phyloP scores from a whole-genome alignment of 371 early-diverging fungal species.

The Mortierella sp. region DNA sequence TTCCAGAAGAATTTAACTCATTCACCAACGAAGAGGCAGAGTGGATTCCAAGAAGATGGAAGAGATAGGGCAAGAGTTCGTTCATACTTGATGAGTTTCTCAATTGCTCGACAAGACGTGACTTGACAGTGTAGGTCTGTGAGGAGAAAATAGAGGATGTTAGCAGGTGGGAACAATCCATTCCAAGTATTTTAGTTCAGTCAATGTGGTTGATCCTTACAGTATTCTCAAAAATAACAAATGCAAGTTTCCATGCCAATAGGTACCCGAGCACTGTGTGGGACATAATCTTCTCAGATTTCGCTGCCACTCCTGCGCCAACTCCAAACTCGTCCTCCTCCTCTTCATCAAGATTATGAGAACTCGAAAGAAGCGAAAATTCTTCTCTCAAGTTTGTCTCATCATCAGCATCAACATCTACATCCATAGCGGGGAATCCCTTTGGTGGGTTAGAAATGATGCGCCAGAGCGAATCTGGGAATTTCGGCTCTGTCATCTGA shows the following conservation, averaged over 20 bases:
- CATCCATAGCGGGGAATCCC: constrained; percentile 55
- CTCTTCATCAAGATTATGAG: constrained; percentile 22
- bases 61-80: constrained; percentile 70
- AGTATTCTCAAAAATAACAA: constrained; percentile 85
- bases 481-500: constrained; percentile 44
- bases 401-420: constrained; percentile 51
- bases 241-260: constrained; percentile 78
- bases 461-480: constrained; percentile 50
- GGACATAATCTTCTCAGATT: constrained; percentile 37
- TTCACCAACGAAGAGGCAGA: constrained; percentile 38
- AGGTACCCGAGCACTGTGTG: constrained; percentile 74
- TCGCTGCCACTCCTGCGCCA: constrained; percentile 44
- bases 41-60: constrained; percentile 75
- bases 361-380: constrained; percentile 31
- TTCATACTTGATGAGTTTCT: constrained; percentile 67
- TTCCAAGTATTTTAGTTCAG: too few relatives aligned
- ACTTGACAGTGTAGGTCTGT: constrained; percentile 83
- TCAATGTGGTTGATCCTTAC: constrained; percentile 60
- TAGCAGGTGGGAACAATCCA: neutral
- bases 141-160: constrained; percentile 4
- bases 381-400: constrained; percentile 28
- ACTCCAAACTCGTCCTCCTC: constrained; percentile 49
- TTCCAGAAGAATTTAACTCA: constrained; percentile 13
- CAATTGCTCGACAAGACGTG: constrained; percentile 72
- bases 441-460: constrained; percentile 44